Conservation (phyloP, 2,329 filamentous ascomycete genomes). For the Metarhizium guizhouense region DNA sequence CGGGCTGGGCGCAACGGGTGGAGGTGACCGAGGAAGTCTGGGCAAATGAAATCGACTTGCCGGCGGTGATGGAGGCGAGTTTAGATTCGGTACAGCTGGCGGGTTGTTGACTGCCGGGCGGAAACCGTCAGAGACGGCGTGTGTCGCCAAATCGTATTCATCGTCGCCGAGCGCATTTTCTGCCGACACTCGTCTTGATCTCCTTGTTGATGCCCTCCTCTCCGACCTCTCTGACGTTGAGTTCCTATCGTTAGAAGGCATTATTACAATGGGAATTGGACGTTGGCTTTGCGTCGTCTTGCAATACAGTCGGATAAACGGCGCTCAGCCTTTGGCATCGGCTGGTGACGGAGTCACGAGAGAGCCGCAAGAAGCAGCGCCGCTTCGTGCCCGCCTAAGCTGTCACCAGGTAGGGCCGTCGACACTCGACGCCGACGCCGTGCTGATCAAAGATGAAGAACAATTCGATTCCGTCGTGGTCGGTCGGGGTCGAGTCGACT, state of each 20-base stretch:
- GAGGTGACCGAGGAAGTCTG: constrained; percentile 10
- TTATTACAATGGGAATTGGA: constrained; percentile 26
- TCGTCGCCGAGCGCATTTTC: constrained; percentile 21
- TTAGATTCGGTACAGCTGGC: background rate
- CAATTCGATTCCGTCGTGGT: background rate
- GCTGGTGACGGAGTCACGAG: background rate
- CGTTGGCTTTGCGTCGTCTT: background rate
- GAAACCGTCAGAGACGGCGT: constrained; percentile 45
- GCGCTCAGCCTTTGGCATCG: background rate
- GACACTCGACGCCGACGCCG: background rate
- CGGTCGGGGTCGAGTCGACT: background rate
- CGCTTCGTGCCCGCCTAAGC: background rate
- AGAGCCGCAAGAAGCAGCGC: background rate
- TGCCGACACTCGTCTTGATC: constrained; percentile 29
- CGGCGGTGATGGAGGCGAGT: constrained; percentile 13
- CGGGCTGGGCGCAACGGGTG: constrained; percentile 12
- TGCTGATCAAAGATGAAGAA: background rate
- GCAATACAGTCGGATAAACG: background rate
- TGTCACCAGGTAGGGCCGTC: background rate
- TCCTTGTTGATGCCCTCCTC: constrained; percentile 33
- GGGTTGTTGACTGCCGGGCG: constrained; percentile 21
- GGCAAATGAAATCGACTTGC: constrained; percentile 3
- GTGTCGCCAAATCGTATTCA: constrained; percentile 40
- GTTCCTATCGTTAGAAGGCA: constrained; percentile 27
- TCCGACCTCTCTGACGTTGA: constrained; percentile 32